Evolutionary conservation across 2,329 filamentous ascomycete species (phyloP), one percentile per base, ranked within the genome.

Genomic region (Hypoxylon sp.): DNA sequence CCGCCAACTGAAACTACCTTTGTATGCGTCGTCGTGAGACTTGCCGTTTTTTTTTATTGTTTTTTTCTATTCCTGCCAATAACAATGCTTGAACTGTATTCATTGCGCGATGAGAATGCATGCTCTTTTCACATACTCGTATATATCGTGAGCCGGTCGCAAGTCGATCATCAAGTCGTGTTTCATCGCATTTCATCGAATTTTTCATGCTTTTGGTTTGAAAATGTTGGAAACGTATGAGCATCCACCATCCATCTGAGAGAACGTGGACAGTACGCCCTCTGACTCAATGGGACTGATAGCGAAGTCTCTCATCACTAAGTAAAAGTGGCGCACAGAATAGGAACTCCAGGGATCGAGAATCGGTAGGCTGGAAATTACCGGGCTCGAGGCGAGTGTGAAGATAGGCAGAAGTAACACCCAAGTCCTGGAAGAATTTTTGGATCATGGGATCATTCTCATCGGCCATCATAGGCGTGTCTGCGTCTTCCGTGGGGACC

Each of bases 401-500:
- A n/a, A 82, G 73, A 34, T 80, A 78, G 51, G 72, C 70, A 54
- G 78, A 85, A 57, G 84, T 85, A 1, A 90, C 76, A 60, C 85
- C 81, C 32, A 89, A 76, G 28, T 78, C 78, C 51, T 85, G 78
- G 69, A 89, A 89, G 65, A 86, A 90, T 22, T 78, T 76, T 32
- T 75, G 74, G 26, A 86, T 74, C 1, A 76, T 72, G 7, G 80
- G 79, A 46, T 85, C 83, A 19, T 80, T 76, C 20, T 83, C 81
- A 28, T 81, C 78, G 0, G 81, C 79, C 2, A 79, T 73, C 11
- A 88, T 75, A 53, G 84, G 82, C 2, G 82, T 84, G 52, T 86
- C 79, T 0, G 77, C 70, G 39, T 79, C n/a, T n/a, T n/a, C 77
- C 1, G 80, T 77, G 26, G 76, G 71, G 22, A 77, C 72, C 0